A percentile compares a stretch with the other conserved stretches of the same genome.
These are phyloP conservation scores for Stagonosporopsis chrysanthemi DNA, from an alignment of 2,329 filamentous ascomycete species.

Conservation along the genomic window DNA sequence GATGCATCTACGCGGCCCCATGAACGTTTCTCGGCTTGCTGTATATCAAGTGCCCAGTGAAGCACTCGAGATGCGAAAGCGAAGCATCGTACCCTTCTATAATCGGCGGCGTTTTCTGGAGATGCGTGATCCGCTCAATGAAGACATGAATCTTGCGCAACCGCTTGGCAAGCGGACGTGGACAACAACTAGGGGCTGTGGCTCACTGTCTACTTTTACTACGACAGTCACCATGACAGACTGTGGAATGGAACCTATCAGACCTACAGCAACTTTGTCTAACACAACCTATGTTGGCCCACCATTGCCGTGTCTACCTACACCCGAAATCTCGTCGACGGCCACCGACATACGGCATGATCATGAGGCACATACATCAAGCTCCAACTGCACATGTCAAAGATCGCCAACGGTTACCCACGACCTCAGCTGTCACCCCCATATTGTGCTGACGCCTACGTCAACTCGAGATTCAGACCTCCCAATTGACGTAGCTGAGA, in stretches of 20 bases:
- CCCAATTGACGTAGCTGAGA: neutral
- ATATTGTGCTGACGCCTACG: neutral
- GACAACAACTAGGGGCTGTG: slow-evolving; percentile 16
- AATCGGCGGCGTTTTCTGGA: slow-evolving; percentile 22
- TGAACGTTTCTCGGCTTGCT: slow-evolving; percentile 71
- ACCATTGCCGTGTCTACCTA: slow-evolving; percentile 16
- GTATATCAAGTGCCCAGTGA: slow-evolving; percentile 64
- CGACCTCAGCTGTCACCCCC: neutral
- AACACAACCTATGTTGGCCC: slow-evolving; percentile 19
- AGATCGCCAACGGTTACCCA: neutral
- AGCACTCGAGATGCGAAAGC: slow-evolving; percentile 24
- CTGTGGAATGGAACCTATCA: slow-evolving; percentile 5
- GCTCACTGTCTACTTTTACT: slow-evolving; percentile 16
- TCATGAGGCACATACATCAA: neutral
- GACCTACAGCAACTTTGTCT: neutral
- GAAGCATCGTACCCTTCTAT: slow-evolving; percentile 30
- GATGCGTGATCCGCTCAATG: neutral
- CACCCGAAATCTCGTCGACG: neutral
- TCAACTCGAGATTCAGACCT: neutral
- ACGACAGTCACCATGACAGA: slow-evolving; percentile 22
- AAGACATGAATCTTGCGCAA: neutral
- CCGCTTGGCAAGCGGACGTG: slow-evolving; percentile 9
- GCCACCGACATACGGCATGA: neutral
- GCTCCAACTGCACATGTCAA: slow-evolving; percentile 4
- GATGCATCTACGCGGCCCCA: slow-evolving; percentile 74